phyloP scores from a whole-genome alignment of 768 basidiomycete genomes.

The Epithele typhae region DNA sequence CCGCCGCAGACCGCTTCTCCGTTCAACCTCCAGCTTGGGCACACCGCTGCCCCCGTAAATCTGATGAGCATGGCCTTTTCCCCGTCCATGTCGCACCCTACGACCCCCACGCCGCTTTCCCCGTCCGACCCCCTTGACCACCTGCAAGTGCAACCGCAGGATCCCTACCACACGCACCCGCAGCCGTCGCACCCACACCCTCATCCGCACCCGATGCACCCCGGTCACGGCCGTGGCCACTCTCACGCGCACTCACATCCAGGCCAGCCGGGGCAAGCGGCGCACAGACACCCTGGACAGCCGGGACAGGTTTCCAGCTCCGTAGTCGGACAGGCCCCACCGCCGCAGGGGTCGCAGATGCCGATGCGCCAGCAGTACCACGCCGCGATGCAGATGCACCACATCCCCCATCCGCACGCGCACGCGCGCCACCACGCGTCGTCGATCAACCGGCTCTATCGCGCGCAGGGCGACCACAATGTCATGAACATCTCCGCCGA shows the following conservation, averaged over 20 bases:
- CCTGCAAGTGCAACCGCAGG: slow-evolving; percentile 1
- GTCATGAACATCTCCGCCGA: slow-evolving; percentile 17
- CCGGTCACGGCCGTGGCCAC: slow-evolving; percentile 18
- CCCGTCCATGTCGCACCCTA: slow-evolving; percentile 25
- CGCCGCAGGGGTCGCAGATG: slow-evolving; percentile 24
- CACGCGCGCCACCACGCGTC: slow-evolving; percentile 71
- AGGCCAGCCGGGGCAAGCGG: slow-evolving; percentile 1
- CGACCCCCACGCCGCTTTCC: slow-evolving; percentile 20
- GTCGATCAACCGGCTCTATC: slow-evolving; percentile 35
- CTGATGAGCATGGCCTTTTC: slow-evolving; percentile 29
- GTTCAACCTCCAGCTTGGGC: slow-evolving; percentile 18
- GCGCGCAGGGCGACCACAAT: slow-evolving; percentile 20
- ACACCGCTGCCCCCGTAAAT: slow-evolving; percentile 19
- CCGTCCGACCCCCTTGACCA: slow-evolving; percentile 17
- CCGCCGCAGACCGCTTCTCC: slow-evolving; percentile 21
- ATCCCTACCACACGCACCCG: slow-evolving; percentile 9
- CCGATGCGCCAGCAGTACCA: slow-evolving; percentile 58
- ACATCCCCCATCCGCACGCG: slow-evolving; percentile 76
- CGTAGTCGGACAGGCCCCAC: slow-evolving; percentile 4
- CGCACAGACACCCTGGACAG: slow-evolving; percentile 1
- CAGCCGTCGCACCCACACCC: slow-evolving; percentile 16
- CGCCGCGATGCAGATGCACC: slow-evolving; percentile 59
- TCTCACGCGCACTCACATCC: slow-evolving; percentile 7
- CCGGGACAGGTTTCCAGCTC: not conserved
- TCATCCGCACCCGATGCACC: slow-evolving; percentile 15